phyloP scores from a whole-genome alignment of 345 rosid species.

The Ceriops decandra region DNA sequence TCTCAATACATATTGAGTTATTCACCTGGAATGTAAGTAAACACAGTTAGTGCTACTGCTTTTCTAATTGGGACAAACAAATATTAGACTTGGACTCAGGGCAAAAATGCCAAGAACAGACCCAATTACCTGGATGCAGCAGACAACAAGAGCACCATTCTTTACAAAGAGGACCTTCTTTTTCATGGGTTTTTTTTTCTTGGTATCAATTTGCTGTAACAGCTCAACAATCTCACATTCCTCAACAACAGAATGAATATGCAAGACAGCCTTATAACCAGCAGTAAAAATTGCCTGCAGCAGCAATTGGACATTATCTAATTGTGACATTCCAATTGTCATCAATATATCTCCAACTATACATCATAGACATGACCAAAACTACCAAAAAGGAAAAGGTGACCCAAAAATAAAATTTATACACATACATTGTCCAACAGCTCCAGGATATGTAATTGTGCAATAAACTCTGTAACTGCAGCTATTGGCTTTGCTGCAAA shows the following conservation, averaged over 20 bases:
- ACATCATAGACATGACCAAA: background rate
- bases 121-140: slow-evolving; percentile 66
- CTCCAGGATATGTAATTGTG: slow-evolving; percentile 91
- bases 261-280: slow-evolving; percentile 93
- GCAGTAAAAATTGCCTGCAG: slow-evolving; percentile 92
- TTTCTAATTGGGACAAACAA: background rate
- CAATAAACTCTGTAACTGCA: slow-evolving; percentile 74
- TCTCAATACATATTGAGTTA: slow-evolving; percentile 80
- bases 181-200: slow-evolving; percentile 82
- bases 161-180: slow-evolving; percentile 91
- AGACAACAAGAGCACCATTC: slow-evolving; percentile 76
- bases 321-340: background rate
- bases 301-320: background rate
- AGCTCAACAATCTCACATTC: slow-evolving; percentile 91
- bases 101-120: background rate
- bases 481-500: slow-evolving; percentile 64
- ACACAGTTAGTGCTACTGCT: background rate
- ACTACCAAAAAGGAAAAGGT: background rate
- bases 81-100: background rate
- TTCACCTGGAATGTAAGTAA: slow-evolving; percentile 46
- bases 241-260: slow-evolving; percentile 88
- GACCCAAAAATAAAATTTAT: slow-evolving; percentile 3
- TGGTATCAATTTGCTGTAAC: slow-evolving; percentile 74
- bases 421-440: slow-evolving; percentile 71
- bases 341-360: background rate